Evolutionary conservation across 768 basidiomycete genomes (phyloP).

Genomic region (Dentipellis fragilis): DNA sequence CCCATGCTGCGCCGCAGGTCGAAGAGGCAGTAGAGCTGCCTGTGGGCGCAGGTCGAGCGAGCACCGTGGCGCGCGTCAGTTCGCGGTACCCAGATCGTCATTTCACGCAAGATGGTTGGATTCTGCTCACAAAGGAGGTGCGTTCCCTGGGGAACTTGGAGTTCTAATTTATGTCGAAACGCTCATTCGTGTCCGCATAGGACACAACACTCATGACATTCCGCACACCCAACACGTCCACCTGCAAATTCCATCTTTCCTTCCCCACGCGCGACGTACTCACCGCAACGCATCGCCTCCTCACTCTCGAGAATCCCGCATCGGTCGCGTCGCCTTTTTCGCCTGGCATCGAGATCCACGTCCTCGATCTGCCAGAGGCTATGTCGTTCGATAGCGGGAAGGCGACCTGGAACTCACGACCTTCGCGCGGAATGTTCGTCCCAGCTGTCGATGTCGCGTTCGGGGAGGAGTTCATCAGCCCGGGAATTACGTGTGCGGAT

Average conservation of each 20-base stretch:
- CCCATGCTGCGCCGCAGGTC: background rate
- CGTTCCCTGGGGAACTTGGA: background rate
- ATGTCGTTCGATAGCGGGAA: background rate
- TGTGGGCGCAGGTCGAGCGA: background rate
- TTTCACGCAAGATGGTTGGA: background rate
- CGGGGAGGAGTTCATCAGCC: background rate
- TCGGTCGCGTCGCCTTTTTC: background rate
- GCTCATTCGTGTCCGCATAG: background rate
- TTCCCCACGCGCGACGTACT: background rate
- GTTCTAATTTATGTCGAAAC: background rate
- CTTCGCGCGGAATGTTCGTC: background rate
- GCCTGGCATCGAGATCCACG: background rate
- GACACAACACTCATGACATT: background rate
- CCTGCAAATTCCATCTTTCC: background rate
- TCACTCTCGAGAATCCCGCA: background rate
- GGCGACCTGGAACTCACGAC: background rate
- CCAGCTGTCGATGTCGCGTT: background rate
- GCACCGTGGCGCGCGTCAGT: background rate
- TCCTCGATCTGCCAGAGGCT: background rate
- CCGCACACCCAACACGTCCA: background rate
- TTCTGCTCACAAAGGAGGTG: background rate
- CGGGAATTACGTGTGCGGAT: background rate
- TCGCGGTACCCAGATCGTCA: background rate
- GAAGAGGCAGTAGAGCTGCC: background rate
- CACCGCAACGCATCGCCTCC: background rate